Conservation (phyloP, 2,329 filamentous ascomycete species). For the Colletotrichum falcatum region DNA sequence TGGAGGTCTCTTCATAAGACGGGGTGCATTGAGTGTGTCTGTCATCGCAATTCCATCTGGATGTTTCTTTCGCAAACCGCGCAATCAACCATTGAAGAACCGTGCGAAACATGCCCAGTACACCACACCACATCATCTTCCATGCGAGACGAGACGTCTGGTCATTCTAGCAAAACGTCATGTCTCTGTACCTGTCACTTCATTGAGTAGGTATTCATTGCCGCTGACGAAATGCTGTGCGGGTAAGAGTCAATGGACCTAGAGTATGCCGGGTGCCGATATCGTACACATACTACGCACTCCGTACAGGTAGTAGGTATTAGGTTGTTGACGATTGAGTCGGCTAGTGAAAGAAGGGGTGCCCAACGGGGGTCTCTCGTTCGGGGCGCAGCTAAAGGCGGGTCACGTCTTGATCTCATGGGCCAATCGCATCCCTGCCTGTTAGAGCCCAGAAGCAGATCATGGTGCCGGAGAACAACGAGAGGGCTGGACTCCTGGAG, state of each 20-base stretch:
- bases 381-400: slow-evolving; percentile 29
- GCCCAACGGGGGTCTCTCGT: neutral
- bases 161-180: slow-evolving; percentile 10
- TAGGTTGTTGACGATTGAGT: slow-evolving; percentile 2
- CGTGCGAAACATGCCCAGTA: slow-evolving; percentile 11
- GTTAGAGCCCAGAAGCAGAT: neutral
- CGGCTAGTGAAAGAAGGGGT: neutral
- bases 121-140: neutral
- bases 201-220: neutral
- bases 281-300: too few relatives aligned
- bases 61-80: slow-evolving; percentile 3
- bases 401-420: slow-evolving; percentile 13
- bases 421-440: slow-evolving; percentile 32
- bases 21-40: neutral
- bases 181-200: neutral
- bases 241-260: neutral
- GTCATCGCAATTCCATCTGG: neutral
- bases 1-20: slow-evolving; percentile 2
- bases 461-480: slow-evolving; percentile 7
- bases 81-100: slow-evolving; percentile 3
- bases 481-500: neutral
- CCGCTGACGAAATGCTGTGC: neutral
- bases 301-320: too few relatives aligned
- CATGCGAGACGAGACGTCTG: slow-evolving; percentile 2
- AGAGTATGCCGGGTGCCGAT: neutral